Conservation (phyloP, 306 rosid genomes). For the Oemleria cerasiformis region DNA sequence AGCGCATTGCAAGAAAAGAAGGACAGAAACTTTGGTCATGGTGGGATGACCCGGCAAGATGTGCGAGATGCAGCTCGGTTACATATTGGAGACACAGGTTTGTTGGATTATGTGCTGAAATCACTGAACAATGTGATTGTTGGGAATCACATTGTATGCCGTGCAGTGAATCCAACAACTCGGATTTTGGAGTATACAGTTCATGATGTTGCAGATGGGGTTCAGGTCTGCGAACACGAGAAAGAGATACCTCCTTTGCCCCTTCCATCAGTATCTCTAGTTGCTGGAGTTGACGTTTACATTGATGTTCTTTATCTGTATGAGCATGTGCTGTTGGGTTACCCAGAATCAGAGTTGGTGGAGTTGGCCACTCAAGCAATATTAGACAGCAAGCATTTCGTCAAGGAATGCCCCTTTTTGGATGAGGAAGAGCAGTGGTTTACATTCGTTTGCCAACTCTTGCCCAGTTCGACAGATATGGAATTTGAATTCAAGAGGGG, state of each 20-base stretch:
- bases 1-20: constrained; percentile 72
- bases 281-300: constrained; percentile 63
- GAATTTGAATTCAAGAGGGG: constrained; percentile 37
- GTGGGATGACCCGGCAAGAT: constrained; percentile 87
- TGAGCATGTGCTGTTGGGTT: constrained; percentile 60
- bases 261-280: constrained; percentile 25
- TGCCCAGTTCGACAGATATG: constrained; percentile 39
- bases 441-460: constrained; percentile 57
- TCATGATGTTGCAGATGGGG: constrained; percentile 46
- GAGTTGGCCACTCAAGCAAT: constrained; percentile 60
- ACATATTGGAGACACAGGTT: constrained; percentile 87
- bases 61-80: constrained; percentile 84
- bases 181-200: constrained; percentile 71
- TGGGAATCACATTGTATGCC: constrained; percentile 64
- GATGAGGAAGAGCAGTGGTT: constrained; percentile 63
- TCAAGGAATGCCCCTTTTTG: constrained; percentile 56
- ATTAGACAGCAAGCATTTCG: constrained; percentile 70
- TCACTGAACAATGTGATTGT: constrained; percentile 74
- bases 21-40: constrained; percentile 35
- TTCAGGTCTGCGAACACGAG: constrained; percentile 35
- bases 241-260: constrained; percentile 14
- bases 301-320: constrained; percentile 59
- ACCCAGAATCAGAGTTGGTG: constrained; percentile 56
- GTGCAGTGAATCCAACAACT: constrained; percentile 66
- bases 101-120: constrained; percentile 82